Conservation (phyloP, 805 yeast species). For the Candida maesae region DNA sequence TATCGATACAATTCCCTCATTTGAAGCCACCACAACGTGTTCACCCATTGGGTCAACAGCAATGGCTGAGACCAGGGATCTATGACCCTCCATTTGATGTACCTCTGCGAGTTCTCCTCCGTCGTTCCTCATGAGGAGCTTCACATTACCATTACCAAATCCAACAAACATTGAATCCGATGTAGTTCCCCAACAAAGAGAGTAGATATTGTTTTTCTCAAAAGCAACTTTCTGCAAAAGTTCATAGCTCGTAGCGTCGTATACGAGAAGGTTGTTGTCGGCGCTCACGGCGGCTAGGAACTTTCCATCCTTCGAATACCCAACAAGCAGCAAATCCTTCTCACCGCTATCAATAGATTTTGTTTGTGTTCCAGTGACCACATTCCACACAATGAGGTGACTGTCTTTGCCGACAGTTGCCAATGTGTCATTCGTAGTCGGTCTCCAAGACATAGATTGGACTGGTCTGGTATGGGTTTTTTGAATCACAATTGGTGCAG, state of each 20-base stretch:
- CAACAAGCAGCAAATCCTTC: slow-evolving; percentile 26
- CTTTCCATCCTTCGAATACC: slow-evolving; percentile 37
- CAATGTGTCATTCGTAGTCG: slow-evolving; percentile 40
- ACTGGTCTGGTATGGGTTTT: slow-evolving; percentile 38
- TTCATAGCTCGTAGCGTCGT: slow-evolving; percentile 31
- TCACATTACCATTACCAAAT: slow-evolving; percentile 42
- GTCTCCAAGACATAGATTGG: slow-evolving; percentile 46
- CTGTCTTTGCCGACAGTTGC: slow-evolving; percentile 49
- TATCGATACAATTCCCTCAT: slow-evolving; percentile 51
- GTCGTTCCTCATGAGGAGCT: slow-evolving; percentile 20
- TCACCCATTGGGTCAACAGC: slow-evolving; percentile 51
- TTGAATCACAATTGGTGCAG: slow-evolving; percentile 34
- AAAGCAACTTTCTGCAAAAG: slow-evolving; percentile 27
- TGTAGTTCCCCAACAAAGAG: slow-evolving; percentile 31
- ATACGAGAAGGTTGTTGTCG: slow-evolving; percentile 34
- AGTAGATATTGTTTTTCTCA: slow-evolving; percentile 26
- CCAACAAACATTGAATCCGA: slow-evolving; percentile 42
- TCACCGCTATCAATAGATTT: slow-evolving; percentile 30
- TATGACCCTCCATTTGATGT: slow-evolving; percentile 39
- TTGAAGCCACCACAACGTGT: slow-evolving; percentile 49
- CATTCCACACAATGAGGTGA: slow-evolving; percentile 45
- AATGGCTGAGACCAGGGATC: slow-evolving; percentile 45
- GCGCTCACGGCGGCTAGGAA: slow-evolving; percentile 42
- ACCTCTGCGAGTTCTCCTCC: slow-evolving; percentile 6
- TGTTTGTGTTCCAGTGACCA: slow-evolving; percentile 31